A percentile compares a stretch with the other conserved stretches of the same genome.
Conservation (phyloP, 2,329 filamentous ascomycete species). For the Trichoderma sp. region DNA sequence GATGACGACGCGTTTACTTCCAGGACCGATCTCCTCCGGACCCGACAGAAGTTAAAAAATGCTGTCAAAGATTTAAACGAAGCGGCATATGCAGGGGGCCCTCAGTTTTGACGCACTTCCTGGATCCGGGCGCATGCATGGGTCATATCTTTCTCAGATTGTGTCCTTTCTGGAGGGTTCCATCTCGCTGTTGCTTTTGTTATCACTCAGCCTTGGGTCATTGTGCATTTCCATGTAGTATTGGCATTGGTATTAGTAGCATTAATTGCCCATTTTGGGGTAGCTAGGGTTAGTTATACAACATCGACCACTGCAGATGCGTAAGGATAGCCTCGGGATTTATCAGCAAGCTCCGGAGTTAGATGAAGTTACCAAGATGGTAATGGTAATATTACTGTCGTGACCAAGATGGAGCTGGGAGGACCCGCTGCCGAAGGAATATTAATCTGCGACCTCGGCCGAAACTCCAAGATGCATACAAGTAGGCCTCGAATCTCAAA, state of each 20-base stretch:
- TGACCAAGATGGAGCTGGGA: neutral
- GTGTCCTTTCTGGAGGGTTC: conserved; percentile 3
- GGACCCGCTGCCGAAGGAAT: conserved; percentile 5
- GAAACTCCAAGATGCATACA: neutral
- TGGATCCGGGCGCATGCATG: conserved; percentile 9
- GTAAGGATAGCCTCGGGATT: conserved; percentile 2
- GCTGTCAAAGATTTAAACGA: no score
- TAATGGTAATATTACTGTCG: neutral
- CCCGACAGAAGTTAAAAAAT: no score
- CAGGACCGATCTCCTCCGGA: no score
- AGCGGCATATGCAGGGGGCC: no score
- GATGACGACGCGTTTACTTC: no score
- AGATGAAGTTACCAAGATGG: neutral
- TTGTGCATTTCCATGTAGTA: neutral
- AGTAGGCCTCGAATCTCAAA: neutral
- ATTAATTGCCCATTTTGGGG: neutral
- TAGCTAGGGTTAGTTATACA: neutral
- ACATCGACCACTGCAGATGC: neutral
- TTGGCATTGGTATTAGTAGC: neutral
- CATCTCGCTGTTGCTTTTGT: neutral
- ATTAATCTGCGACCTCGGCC: conserved; percentile 5
- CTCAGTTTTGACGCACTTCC: no score
- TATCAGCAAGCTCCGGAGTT: conserved; percentile 11
- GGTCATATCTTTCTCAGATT: neutral
- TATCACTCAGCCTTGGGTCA: neutral